Evolutionary conservation across 1,284 basidiomycete species (phyloP).

Genomic region (Ustilago bromivora): DNA sequence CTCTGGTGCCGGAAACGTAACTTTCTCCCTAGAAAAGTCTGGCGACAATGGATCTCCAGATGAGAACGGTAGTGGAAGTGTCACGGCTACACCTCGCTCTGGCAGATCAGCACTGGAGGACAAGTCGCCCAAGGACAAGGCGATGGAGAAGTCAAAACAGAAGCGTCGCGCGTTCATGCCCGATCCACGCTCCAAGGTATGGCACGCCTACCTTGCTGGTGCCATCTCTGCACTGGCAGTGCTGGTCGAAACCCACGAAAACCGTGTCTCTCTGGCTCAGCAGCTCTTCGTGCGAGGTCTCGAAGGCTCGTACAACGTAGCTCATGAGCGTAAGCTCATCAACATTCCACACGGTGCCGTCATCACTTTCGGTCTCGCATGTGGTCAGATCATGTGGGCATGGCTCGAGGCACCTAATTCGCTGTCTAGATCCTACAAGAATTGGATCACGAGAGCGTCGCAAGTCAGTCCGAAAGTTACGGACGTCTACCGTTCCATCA

Average conservation of each 20-base stretch:
- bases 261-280: constrained; percentile 83
- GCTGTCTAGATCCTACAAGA: constrained; percentile 56
- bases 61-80: constrained; percentile 26
- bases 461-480: constrained; percentile 49
- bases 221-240: constrained; percentile 83
- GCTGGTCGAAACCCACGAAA: constrained; percentile 80
- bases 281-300: constrained; percentile 87
- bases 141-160: constrained; percentile 53
- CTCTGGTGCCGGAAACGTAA: constrained; percentile 9
- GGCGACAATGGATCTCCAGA: constrained; percentile 20
- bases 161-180: constrained; percentile 61
- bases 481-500: constrained; percentile 35
- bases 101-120: constrained; percentile 50
- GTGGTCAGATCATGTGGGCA: constrained; percentile 83
- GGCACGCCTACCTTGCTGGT: constrained; percentile 91
- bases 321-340: constrained; percentile 74
- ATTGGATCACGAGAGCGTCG: constrained; percentile 67
- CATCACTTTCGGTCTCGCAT: constrained; percentile 84
- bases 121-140: constrained; percentile 52
- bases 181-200: constrained; percentile 73
- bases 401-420: constrained; percentile 74
- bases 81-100: constrained; percentile 55
- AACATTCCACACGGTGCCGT: constrained; percentile 86
- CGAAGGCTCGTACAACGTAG: constrained; percentile 84
- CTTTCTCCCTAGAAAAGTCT: constrained; percentile 21